These are phyloP conservation scores for Diutina sp. DNA, from an alignment of 1,139 yeast species.

Conservation along the genomic window DNA sequence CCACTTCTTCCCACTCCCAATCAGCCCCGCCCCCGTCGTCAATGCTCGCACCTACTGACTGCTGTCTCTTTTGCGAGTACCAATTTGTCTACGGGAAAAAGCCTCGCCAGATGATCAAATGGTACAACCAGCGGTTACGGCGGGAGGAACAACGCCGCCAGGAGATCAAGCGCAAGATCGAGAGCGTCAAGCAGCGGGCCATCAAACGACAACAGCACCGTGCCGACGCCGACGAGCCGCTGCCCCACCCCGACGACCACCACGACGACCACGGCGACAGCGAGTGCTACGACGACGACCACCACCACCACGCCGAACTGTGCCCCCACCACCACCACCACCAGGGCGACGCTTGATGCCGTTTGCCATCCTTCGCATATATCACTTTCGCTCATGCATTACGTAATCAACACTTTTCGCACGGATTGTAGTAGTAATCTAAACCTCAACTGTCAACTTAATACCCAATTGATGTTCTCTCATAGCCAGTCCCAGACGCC, in stretches of 20 bases:
- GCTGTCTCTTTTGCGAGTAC: conserved; percentile 51
- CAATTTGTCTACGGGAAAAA: conserved; percentile 42
- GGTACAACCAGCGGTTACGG: conserved; percentile 28
- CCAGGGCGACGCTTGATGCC: not conserved
- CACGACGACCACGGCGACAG: not conserved
- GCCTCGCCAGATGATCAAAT: conserved; percentile 33
- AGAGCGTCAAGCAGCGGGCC: conserved; percentile 24
- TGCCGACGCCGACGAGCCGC: not conserved
- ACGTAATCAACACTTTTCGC: not conserved
- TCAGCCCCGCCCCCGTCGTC: not conserved
- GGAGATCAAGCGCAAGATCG: conserved; percentile 23
- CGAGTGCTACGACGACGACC: not conserved
- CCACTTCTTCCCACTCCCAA: not conserved
- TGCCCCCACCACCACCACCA: not conserved
- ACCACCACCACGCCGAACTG: not conserved
- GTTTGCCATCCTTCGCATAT: not conserved
- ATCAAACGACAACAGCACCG: conserved; percentile 10
- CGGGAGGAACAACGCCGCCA: conserved; percentile 21
- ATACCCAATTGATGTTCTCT: not conserved
- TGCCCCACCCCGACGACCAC: not conserved
- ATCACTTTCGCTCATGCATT: not conserved
- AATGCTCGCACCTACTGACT: conserved; percentile 3
- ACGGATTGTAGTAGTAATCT: not conserved
- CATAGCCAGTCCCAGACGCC: conserved; percentile 2
- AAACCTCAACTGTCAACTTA: not conserved